These are phyloP conservation scores for Pythium aristosporum DNA, from an alignment of 352 stramenopile genomes.

Conservation along the genomic window DNA sequence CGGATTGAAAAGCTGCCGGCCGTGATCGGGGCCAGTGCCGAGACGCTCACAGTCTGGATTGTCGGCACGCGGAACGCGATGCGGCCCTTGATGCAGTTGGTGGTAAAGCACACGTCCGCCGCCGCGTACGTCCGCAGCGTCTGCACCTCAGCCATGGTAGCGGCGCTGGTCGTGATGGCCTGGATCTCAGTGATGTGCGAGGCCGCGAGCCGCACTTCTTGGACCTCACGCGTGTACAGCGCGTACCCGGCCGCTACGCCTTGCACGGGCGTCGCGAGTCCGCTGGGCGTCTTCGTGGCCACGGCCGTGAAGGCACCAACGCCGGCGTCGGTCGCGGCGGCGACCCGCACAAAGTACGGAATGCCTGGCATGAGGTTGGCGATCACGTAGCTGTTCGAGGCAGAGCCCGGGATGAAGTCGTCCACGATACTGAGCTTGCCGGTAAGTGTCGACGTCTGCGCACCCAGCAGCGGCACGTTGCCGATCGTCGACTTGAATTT, in stretches of 20 bases:
- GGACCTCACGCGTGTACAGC: conserved; percentile 55
- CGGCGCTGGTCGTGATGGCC: conserved; percentile 56
- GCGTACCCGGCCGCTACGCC: conserved; percentile 62
- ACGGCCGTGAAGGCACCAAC: conserved; percentile 43
- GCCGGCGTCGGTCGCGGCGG: conserved; percentile 57
- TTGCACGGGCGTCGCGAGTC: conserved; percentile 39
- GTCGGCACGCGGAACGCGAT: conserved; percentile 74
- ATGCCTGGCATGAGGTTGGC: conserved; percentile 58
- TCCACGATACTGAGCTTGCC: conserved; percentile 36
- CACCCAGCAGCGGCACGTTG: conserved; percentile 48
- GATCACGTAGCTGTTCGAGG: conserved; percentile 52
- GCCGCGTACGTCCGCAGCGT: conserved; percentile 55
- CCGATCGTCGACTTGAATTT: conserved; percentile 81
- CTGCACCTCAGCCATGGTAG: conserved; percentile 71
- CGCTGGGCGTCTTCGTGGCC: conserved; percentile 47
- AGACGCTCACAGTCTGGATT: conserved; percentile 71
- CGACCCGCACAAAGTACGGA: conserved; percentile 63
- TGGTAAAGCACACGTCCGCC: conserved; percentile 43
- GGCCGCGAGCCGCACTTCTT: conserved; percentile 66
- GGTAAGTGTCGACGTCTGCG: conserved; percentile 26
- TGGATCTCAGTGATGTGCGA: conserved; percentile 73
- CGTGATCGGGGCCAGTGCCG: conserved; percentile 45
- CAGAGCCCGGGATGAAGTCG: conserved; percentile 39
- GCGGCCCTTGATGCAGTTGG: conserved; percentile 44
- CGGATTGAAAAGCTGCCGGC: conserved; percentile 49